Percentiles rank a stretch among this genome's conserved stretches.
phyloP scores from a whole-genome alignment of 805 yeast species.

The Kluyveromyces nonfermentans region DNA sequence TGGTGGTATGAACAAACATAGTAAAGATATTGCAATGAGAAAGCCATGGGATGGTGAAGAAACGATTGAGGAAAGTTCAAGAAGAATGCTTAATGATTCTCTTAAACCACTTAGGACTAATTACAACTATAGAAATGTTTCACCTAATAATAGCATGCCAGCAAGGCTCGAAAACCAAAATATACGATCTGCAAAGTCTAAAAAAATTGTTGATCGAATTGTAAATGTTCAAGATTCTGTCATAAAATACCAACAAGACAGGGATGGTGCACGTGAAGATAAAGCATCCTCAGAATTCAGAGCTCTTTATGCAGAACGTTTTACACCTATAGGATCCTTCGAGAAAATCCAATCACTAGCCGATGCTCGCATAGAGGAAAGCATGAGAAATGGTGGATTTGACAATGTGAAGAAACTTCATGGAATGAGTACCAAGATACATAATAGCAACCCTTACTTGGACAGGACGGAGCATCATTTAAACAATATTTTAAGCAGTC shows the following conservation, averaged over 20 bases:
- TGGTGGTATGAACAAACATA: constrained; percentile 33
- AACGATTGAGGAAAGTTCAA: constrained; percentile 34
- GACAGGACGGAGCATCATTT: constrained; percentile 70
- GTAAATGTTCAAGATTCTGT: constrained; percentile 55
- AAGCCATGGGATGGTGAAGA: constrained; percentile 57
- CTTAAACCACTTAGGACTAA: constrained; percentile 10
- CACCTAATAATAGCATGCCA: constrained; percentile 11
- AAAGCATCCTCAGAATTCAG: constrained; percentile 41
- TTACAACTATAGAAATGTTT: constrained; percentile 8
- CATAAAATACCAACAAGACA: constrained; percentile 48
- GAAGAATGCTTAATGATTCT: constrained; percentile 49
- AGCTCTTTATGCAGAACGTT: constrained; percentile 53
- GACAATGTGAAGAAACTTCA: constrained; percentile 41
- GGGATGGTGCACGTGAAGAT: constrained; percentile 21
- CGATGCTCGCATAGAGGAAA: constrained; percentile 66
- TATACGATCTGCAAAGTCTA: constrained; percentile 19
- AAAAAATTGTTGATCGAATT: constrained; percentile 32
- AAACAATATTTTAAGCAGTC: constrained; percentile 65
- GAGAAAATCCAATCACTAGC: constrained; percentile 55
- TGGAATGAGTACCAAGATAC: constrained; percentile 47
- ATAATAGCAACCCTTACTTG: constrained; percentile 42
- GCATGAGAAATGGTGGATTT: constrained; percentile 63
- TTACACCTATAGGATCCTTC: constrained; percentile 34
- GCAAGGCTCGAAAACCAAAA: neutral
- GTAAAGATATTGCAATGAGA: constrained; percentile 40